A percentile compares a stretch with the other conserved stretches of the same genome.
These are phyloP conservation scores for Hypericum androsaemum DNA, from an alignment of 345 rosid species.

Conservation along the genomic window DNA sequence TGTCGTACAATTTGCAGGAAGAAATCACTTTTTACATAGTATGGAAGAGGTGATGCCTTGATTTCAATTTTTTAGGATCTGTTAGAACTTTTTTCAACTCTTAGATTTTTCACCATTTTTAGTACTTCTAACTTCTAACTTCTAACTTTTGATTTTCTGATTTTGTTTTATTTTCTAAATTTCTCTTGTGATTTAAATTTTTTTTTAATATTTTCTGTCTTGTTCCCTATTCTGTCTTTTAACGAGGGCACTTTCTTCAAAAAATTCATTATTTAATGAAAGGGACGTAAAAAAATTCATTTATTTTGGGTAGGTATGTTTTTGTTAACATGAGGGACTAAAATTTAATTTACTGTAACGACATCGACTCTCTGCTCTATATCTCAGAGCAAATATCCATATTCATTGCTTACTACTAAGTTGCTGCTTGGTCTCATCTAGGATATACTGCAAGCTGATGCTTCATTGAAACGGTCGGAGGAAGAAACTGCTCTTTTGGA, in stretches of 20 bases:
- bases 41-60: constrained; percentile 61
- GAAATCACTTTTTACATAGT: constrained; percentile 65
- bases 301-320: too few species aligned
- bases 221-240: not conserved
- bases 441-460: constrained; percentile 63
- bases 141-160: not conserved
- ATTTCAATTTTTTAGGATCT: not conserved
- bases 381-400: too few species aligned
- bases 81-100: not conserved
- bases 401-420: not conserved
- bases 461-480: constrained; percentile 49
- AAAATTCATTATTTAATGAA: too few species aligned
- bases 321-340: too few species aligned
- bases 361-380: too few species aligned
- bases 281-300: too few species aligned
- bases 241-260: too few species aligned
- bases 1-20: constrained; percentile 68
- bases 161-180: not conserved
- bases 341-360: too few species aligned
- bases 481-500: constrained; percentile 64
- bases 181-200: not conserved
- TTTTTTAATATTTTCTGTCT: constrained; percentile 1
- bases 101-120: not conserved
- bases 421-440: constrained; percentile 21
- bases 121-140: not conserved